Base-by-base conservation (phyloP, 768 basidiomycete genomes). In the Auricularia auricula-judae region DNA sequence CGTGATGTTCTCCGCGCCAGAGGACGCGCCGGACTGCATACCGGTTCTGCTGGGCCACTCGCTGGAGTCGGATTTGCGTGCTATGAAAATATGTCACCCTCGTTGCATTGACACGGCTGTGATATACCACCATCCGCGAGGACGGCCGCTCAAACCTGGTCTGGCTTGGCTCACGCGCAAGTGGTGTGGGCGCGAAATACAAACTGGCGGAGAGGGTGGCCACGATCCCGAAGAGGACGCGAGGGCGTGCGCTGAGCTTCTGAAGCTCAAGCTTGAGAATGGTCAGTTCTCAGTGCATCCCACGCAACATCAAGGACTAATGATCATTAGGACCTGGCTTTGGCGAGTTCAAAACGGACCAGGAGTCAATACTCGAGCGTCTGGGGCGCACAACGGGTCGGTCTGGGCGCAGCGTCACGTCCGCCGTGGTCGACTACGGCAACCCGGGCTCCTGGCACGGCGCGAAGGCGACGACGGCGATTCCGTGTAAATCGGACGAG, bases 191-290 rank as follows among this genome's bases (percentile, higher is more conserved):
- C 83, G 89, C 62, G 91, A 94, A 69, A 98, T 99, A 53, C 96
- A 98, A 74, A 84, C 81, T 0, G 77, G 83, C 0, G 92, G 91
- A 0, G 88, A 89, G 61, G 89, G 88, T 2, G 93, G 93, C 2
- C 96, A 98, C 73, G 90, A 97, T 67, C 92, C 94, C 2, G 91
- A 94, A 69, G 96, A 98, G 72, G 96, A 98, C 69, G 95, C 96
- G 0, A 79, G 87, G 21, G 89, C 95, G 0, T 94, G 93, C 70
- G 68, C 93, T 10, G 93, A 96, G 66, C 77, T 99, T 36, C 72
- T 99, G 23, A 81, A 83, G 70, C 84, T 88, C 71, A 98, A 99
- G 75, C 69, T 97, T 23, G 82, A 85, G 60, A 78, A 85, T 67
- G 93, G 39, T 42, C 8, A 14, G 39, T 42, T 8, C 89, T 74